Conservation (phyloP, 2,329 filamentous ascomycete genomes). For the Ceratocystis harringtonii region DNA sequence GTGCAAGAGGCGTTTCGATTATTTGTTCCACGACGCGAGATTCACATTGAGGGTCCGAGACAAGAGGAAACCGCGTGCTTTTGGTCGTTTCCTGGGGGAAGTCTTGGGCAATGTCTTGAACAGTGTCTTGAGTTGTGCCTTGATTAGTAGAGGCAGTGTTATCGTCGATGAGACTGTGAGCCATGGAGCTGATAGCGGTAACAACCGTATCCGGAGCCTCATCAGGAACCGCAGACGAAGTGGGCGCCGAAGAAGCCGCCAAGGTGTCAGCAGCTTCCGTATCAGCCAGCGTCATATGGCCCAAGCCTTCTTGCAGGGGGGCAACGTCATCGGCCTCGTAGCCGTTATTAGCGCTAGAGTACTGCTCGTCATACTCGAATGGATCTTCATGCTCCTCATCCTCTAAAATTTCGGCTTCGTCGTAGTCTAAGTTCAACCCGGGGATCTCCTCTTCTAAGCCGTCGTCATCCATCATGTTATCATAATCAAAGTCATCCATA, state of each 20-base stretch:
- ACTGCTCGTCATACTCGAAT: slow-evolving; percentile 22
- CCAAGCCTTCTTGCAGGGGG: slow-evolving; percentile 25
- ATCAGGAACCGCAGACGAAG: too few species aligned
- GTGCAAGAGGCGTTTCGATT: neutral
- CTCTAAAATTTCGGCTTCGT: slow-evolving; percentile 30
- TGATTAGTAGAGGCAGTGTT: neutral
- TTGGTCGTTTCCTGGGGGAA: neutral
- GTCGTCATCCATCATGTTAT: slow-evolving; percentile 50
- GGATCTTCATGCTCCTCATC: slow-evolving; percentile 22
- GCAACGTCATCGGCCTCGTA: slow-evolving; percentile 29
- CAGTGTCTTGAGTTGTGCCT: neutral
- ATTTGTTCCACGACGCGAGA: slow-evolving; percentile 10
- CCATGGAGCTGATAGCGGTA: neutral
- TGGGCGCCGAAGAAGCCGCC: neutral
- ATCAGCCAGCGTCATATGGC: slow-evolving; percentile 17
- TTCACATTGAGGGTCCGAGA: neutral
- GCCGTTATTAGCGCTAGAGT: slow-evolving; percentile 20
- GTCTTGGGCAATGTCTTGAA: neutral
- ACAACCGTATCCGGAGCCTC: neutral
- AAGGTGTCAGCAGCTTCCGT: slow-evolving; percentile 5
- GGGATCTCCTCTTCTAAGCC: slow-evolving; percentile 54
- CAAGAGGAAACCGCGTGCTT: neutral
- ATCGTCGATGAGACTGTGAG: neutral
- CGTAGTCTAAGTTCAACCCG: slow-evolving; percentile 35
- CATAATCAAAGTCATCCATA: slow-evolving; percentile 48